A percentile compares a stretch with the other conserved stretches of the same genome.
Conservation (phyloP, 2,329 filamentous ascomycete species). For the Calonectria ilicicola region DNA sequence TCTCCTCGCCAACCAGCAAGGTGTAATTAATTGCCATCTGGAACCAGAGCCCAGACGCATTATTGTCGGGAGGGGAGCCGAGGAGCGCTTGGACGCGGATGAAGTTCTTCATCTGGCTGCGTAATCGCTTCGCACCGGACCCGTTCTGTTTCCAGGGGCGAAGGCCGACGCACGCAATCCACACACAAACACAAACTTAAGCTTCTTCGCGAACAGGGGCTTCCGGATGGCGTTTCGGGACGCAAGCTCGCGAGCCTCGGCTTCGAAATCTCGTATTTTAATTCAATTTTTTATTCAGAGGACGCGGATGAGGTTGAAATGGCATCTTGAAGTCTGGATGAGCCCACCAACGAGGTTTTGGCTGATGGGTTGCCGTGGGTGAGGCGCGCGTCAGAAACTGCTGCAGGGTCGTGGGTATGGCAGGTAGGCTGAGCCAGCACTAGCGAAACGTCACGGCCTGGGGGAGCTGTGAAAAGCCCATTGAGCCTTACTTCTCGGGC, state of each 20-base stretch:
- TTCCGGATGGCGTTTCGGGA: conserved; percentile 6
- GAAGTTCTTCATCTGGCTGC: conserved; percentile 32
- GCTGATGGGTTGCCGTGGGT: background rate
- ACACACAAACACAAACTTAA: conserved; percentile 40
- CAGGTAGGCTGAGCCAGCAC: conserved; percentile 12
- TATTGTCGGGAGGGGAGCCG: background rate
- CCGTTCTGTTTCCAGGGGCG: conserved; percentile 38
- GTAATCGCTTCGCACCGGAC: conserved; percentile 35
- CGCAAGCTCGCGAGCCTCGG: background rate
- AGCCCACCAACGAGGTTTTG: background rate
- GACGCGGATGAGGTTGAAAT: background rate
- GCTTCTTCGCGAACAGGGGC: conserved; percentile 39
- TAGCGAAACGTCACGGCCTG: conserved; percentile 19
- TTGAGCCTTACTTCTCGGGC: background rate
- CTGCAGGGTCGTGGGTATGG: background rate
- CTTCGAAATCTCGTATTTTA: background rate
- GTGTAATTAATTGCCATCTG: background rate
- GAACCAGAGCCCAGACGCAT: background rate
- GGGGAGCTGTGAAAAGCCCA: background rate
- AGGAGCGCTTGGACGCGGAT: conserved; percentile 6
- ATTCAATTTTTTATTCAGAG: background rate
- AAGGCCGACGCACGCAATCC: conserved; percentile 31
- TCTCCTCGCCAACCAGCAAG: background rate
- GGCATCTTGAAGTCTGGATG: background rate
- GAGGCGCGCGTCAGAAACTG: conserved; percentile 13